Evolutionary conservation across 2,329 filamentous ascomycete genomes (phyloP), one percentile per base, ranked within the genome.

Genomic region (Pseudogymnoascus sp.): DNA sequence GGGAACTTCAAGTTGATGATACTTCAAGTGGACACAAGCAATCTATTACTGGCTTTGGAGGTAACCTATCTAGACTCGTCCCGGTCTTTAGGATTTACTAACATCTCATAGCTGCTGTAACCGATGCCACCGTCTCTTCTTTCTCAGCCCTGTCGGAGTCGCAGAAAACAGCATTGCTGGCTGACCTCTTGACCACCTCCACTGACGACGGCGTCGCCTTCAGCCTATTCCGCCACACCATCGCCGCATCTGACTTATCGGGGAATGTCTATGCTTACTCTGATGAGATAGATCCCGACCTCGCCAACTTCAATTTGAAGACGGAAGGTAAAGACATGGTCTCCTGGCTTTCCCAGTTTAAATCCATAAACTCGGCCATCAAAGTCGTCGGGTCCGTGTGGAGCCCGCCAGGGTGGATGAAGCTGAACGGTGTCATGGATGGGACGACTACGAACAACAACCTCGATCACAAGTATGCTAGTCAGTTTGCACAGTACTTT

Each of bases 401-500:
- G 76, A 71, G 72, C 18, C 72, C 77, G 0, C 76, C 77, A 1
- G 76, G 72, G 0, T 78, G 76, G 76, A 78, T 78, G 77, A 40
- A 61, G 59, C 66, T 74, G 25, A 73, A 78, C 63, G 64, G 70
- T 6, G 69, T 68, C 28, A 65, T 77, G 18, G 73, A 69, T 8
- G 74, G 72, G 28, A 73, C 72, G 37, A 74, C 72, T 9, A 69
- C 73, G 67, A 76, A 77, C 68, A 76, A 76, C 67, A 63, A 41
- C 41, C 72, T 79, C 31, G 68, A 78, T 69, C 69, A 74, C 28
- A 67, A 70, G 41, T 78, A 77, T 67, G 73, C 71, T 41, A 65
- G 66, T 28, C 63, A 69, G 41, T 74, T 73, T 49, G 76, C 73
- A 3, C 65, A 76, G 62, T 77, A 77, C 69, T 71, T 79, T 62